Percentiles rank a stretch among this genome's conserved stretches.
Evolutionary conservation across 2,329 filamentous ascomycete genomes (phyloP).

Genomic region (Diaporthe vaccinii): DNA sequence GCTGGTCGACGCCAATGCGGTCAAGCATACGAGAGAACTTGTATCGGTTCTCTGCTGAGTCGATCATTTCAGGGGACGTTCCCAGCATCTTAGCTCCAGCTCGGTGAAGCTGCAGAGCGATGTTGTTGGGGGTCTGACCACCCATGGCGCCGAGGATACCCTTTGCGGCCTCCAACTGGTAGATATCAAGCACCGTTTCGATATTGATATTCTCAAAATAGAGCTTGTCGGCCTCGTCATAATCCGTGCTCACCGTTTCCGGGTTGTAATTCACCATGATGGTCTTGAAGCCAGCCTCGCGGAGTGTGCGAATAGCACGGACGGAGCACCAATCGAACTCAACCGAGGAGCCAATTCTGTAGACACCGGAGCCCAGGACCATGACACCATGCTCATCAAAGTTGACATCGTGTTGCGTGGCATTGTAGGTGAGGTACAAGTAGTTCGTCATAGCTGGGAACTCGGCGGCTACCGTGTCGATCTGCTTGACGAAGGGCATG

Average conservation of each 20-base stretch:
- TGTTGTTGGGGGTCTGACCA: slow-evolving; percentile 98
- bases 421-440: slow-evolving; percentile 96
- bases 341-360: slow-evolving; percentile 96
- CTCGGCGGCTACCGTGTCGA: slow-evolving; percentile 97
- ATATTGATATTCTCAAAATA: slow-evolving; percentile 97
- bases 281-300: slow-evolving; percentile 88
- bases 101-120: slow-evolving; percentile 88
- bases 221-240: slow-evolving; percentile 91
- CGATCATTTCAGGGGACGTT: slow-evolving; percentile 99
- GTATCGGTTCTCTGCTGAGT: slow-evolving; percentile 96
- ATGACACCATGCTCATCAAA: slow-evolving; percentile 95
- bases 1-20: slow-evolving; percentile 93
- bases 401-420: slow-evolving; percentile 82
- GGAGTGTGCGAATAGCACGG: slow-evolving; percentile 89
- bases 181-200: slow-evolving; percentile 93
- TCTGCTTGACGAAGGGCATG: slow-evolving; percentile 93
- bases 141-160: slow-evolving; percentile 97
- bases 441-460: slow-evolving; percentile 97
- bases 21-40: slow-evolving; percentile 99
- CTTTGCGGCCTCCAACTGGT: slow-evolving; percentile 84
- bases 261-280: slow-evolving; percentile 97
- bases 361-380: slow-evolving; percentile 96
- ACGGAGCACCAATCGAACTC: slow-evolving; percentile 99
- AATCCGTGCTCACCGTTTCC: slow-evolving; percentile 91
- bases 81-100: slow-evolving; percentile 93